Evolutionary conservation across 306 rosid genomes (phyloP).

Genomic region (Dalbergia cultrata): DNA sequence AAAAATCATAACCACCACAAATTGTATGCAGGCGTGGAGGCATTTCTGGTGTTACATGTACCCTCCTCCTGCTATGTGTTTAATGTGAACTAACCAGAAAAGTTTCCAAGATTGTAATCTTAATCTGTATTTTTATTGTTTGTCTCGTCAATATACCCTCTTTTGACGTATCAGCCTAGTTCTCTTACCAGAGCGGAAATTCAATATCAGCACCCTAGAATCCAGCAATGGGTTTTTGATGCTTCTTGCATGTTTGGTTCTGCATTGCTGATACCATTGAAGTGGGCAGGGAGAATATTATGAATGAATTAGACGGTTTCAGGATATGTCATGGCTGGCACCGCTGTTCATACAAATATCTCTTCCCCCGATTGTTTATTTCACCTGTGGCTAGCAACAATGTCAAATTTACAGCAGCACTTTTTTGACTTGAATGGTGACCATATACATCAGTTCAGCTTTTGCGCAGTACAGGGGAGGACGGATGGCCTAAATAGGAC

Average conservation of each 20-base stretch:
- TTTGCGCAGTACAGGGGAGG: not conserved
- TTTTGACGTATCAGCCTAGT: not conserved
- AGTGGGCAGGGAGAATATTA: slow-evolving; percentile 38
- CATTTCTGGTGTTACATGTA: not conserved
- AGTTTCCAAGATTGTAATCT: not conserved
- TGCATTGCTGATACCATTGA: slow-evolving; percentile 41
- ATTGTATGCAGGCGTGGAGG: slow-evolving; percentile 7
- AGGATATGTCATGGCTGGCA: not conserved
- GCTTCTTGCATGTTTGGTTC: slow-evolving; percentile 46
- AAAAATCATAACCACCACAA: slow-evolving; percentile 22
- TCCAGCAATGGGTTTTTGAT: slow-evolving; percentile 58
- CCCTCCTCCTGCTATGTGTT: not conserved
- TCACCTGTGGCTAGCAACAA: not conserved
- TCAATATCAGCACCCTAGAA: slow-evolving; percentile 37
- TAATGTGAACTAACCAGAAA: not conserved
- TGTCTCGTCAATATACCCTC: slow-evolving; percentile 25
- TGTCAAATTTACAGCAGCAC: not conserved
- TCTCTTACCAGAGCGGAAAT: slow-evolving; percentile 44
- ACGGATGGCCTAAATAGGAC: no score
- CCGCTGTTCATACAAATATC: slow-evolving; percentile 16
- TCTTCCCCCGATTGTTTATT: not conserved
- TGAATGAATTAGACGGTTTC: not conserved
- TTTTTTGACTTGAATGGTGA: not conserved
- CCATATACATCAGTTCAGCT: not conserved
- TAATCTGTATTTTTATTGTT: not conserved